phyloP scores from a whole-genome alignment of 2,329 filamentous ascomycete genomes.

The Colletotrichum lupini region DNA sequence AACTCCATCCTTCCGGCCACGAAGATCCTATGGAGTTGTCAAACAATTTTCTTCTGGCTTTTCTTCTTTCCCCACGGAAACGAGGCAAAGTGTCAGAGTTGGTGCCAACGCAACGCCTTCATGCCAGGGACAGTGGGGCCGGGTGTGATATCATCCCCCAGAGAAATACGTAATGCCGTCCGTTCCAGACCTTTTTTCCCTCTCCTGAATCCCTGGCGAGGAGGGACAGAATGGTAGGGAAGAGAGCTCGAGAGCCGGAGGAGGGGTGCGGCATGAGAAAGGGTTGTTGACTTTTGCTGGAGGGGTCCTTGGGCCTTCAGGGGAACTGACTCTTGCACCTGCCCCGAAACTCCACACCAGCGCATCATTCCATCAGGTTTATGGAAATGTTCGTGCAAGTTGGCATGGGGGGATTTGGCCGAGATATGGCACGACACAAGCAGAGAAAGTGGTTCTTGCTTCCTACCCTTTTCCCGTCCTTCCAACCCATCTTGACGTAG shows the following conservation, averaged over 20 bases:
- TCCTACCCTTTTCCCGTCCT: background rate
- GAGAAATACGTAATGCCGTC: conserved; percentile 30
- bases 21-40: conserved; percentile 15
- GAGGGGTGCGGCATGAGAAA: background rate
- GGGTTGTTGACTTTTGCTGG: background rate
- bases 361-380: conserved; percentile 13
- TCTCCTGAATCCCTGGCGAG: background rate
- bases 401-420: background rate
- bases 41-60: background rate
- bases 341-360: background rate
- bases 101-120: conserved; percentile 1
- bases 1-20: background rate
- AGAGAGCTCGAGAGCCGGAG: background rate
- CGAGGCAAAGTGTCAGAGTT: background rate
- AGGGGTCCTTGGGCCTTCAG: background rate
- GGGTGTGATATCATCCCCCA: conserved; percentile 32
- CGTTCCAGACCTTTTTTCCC: conserved; percentile 26
- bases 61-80: conserved; percentile 3
- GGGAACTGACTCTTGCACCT: conserved; percentile 14
- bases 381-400: background rate
- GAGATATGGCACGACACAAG: background rate
- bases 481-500: background rate
- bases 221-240: background rate
- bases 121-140: conserved; percentile 32
- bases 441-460: background rate